Percentiles rank a stretch among this genome's conserved stretches.
Conservation (phyloP, 129 eudicot genomes). For the Scalesia atractyloides region DNA sequence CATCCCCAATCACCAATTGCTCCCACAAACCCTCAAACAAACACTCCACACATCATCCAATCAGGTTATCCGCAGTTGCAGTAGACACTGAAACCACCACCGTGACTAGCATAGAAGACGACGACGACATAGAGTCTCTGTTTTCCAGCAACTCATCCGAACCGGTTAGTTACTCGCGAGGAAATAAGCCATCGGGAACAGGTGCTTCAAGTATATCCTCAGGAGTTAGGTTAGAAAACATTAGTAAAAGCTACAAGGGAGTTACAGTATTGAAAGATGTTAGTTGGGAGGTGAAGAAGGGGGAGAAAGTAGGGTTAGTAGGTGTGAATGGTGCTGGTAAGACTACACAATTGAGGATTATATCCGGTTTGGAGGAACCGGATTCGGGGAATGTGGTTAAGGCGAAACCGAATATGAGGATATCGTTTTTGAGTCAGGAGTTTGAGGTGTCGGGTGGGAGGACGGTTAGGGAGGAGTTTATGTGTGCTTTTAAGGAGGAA, state of each 20-base stretch:
- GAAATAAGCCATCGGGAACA: slow-evolving; percentile 37
- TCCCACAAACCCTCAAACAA: slow-evolving; percentile 34
- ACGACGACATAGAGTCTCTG: slow-evolving; percentile 70
- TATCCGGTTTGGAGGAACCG: slow-evolving; percentile 81
- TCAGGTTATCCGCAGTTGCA: slow-evolving; percentile 62
- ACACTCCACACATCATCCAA: slow-evolving; percentile 24
- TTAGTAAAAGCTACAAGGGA: slow-evolving; percentile 82
- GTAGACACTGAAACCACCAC: slow-evolving; percentile 49
- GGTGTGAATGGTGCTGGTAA: slow-evolving; percentile 99
- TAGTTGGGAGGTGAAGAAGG: slow-evolving; percentile 93
- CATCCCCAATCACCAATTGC: slow-evolving; percentile 29
- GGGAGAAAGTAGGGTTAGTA: slow-evolving; percentile 93
- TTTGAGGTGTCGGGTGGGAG: slow-evolving; percentile 80
- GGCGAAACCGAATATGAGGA: slow-evolving; percentile 84
- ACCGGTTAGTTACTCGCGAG: slow-evolving; percentile 38
- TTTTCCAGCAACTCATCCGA: slow-evolving; percentile 51
- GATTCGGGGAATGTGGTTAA: slow-evolving; percentile 89
- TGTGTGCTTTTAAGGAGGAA: slow-evolving; percentile 89
- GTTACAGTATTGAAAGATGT: slow-evolving; percentile 87
- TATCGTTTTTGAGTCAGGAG: slow-evolving; percentile 90
- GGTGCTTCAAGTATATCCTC: slow-evolving; percentile 93
- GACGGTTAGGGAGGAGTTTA: slow-evolving; percentile 91
- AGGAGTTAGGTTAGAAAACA: slow-evolving; percentile 86
- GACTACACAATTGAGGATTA: slow-evolving; percentile 91
- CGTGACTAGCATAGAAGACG: slow-evolving; percentile 7